Evolutionary conservation across 768 basidiomycete species (phyloP).

Genomic region (Daedaleopsis sinensis): DNA sequence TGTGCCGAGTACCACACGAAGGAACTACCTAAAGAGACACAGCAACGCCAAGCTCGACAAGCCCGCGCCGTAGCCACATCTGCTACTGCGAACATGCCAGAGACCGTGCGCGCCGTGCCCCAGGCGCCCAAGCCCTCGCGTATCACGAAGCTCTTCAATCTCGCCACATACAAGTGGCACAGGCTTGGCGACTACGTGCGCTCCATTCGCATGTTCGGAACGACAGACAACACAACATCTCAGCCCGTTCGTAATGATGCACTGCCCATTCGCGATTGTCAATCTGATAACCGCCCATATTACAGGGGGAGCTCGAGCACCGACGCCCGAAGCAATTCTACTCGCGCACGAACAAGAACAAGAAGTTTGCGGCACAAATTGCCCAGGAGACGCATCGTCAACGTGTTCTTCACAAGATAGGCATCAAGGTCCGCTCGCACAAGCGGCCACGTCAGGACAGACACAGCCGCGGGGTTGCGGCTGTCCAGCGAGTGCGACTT

Average conservation of each 20-base stretch:
- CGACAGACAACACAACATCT: constrained; percentile 27
- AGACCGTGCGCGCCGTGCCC: too few relatives aligned
- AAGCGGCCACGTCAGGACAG: neutral
- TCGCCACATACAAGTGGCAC: constrained; percentile 32
- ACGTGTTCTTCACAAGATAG: neutral
- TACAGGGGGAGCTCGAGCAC: constrained; percentile 43
- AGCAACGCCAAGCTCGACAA: neutral
- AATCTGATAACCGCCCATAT: neutral
- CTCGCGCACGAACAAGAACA: constrained; percentile 37
- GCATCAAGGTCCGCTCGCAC: neutral
- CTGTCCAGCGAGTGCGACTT: too few relatives aligned
- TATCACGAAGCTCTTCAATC: constrained; percentile 10
- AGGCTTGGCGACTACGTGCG: constrained; percentile 21
- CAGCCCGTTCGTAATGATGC: constrained; percentile 24
- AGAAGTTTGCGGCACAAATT: constrained; percentile 32
- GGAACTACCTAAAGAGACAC: neutral
- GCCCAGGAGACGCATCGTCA: neutral
- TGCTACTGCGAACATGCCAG: neutral
- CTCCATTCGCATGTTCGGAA: constrained; percentile 22
- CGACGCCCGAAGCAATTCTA: constrained; percentile 40
- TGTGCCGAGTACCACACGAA: neutral
- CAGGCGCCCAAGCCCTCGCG: neutral
- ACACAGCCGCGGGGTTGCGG: too few relatives aligned
- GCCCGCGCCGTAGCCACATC: neutral
- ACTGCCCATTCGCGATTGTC: neutral